A percentile compares a stretch with the other conserved stretches of the same genome.
Conservation (phyloP, 805 yeast species). For the Kregervanrija pseudodelftensis region DNA sequence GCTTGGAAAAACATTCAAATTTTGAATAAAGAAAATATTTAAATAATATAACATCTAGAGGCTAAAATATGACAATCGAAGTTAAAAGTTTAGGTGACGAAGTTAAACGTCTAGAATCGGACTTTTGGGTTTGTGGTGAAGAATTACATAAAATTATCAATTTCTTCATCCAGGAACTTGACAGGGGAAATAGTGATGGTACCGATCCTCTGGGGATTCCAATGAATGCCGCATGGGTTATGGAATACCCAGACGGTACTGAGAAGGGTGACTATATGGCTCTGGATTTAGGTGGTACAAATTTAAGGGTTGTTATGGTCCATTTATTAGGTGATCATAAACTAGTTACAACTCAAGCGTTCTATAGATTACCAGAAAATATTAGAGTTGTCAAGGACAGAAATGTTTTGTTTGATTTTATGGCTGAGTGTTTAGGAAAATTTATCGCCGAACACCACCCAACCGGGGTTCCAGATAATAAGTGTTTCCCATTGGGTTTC, state of each 20-base stretch:
- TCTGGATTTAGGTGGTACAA: slow-evolving; percentile 58
- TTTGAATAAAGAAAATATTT: neutral
- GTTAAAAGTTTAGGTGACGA: slow-evolving; percentile 22
- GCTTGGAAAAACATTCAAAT: no score
- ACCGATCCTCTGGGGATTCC: slow-evolving; percentile 41
- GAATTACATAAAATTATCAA: slow-evolving; percentile 37
- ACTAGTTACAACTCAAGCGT: slow-evolving; percentile 83
- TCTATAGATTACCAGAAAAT: slow-evolving; percentile 70
- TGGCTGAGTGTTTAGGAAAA: slow-evolving; percentile 74
- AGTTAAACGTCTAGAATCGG: slow-evolving; percentile 27
- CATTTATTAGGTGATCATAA: slow-evolving; percentile 64
- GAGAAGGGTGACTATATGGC: slow-evolving; percentile 56
- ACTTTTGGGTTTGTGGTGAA: slow-evolving; percentile 37
- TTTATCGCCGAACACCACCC: slow-evolving; percentile 68
- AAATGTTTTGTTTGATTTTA: slow-evolving; percentile 80
- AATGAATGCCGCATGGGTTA: slow-evolving; percentile 55
- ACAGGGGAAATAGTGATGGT: slow-evolving; percentile 49
- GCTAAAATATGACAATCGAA: slow-evolving; percentile 2
- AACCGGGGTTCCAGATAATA: slow-evolving; percentile 47
- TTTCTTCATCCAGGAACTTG: slow-evolving; percentile 44
- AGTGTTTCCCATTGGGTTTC: slow-evolving; percentile 79
- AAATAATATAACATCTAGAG: neutral
- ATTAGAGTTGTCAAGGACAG: slow-evolving; percentile 71
- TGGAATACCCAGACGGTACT: slow-evolving; percentile 51
- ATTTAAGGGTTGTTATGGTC: slow-evolving; percentile 49